A percentile compares a stretch with the other conserved stretches of the same genome.
Conservation (phyloP, 768 basidiomycete species). For the Termitomyces sp. region DNA sequence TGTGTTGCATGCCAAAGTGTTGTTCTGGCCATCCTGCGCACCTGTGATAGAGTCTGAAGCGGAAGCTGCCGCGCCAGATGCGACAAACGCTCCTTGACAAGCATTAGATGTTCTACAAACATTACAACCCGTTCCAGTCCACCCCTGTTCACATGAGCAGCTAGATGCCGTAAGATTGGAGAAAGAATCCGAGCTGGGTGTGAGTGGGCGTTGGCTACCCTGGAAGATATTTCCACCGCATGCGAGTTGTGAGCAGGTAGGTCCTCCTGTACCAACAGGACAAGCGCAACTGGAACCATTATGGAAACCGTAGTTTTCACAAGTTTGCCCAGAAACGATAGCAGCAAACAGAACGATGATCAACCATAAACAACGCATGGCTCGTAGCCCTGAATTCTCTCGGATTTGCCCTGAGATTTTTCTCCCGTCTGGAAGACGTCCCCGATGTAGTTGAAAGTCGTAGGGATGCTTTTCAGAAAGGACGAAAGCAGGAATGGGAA, state of each 20-base stretch:
- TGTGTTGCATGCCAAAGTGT: conserved; percentile 72
- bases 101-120: conserved; percentile 68
- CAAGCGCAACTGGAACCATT: conserved; percentile 67
- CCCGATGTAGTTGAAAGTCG: not conserved
- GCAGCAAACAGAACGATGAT: conserved; percentile 17
- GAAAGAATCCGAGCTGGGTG: conserved; percentile 37
- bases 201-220: conserved; percentile 53
- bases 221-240: conserved; percentile 86
- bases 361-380: conserved; percentile 9
- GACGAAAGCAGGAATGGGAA: not conserved
- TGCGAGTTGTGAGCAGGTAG: conserved; percentile 61
- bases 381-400: not conserved
- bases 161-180: conserved; percentile 64
- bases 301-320: conserved; percentile 65
- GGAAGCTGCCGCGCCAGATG: conserved; percentile 33
- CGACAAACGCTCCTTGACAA: conserved; percentile 61
- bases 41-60: conserved; percentile 24
- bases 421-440: not conserved
- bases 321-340: conserved; percentile 38
- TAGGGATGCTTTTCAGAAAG: not conserved
- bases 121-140: conserved; percentile 78
- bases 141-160: conserved; percentile 72
- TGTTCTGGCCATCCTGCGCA: conserved; percentile 40
- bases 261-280: conserved; percentile 78
- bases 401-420: no score